Evolutionary conservation across 108 stramenopile genomes (phyloP).

Genomic region (Chaetoceros muelleri): DNA sequence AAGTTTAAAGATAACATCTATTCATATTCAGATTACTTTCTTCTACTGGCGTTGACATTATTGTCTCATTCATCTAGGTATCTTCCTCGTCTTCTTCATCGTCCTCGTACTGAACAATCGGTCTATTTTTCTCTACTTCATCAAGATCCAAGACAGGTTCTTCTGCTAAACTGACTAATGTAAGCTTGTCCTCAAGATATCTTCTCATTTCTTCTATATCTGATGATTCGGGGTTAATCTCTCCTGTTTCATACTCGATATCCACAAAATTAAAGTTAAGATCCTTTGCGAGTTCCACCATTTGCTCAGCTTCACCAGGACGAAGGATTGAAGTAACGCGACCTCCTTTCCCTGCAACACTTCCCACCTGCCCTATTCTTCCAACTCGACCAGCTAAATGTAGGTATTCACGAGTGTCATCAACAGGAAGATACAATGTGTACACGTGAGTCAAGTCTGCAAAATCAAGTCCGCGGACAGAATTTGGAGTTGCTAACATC

Average conservation of each 20-base stretch:
- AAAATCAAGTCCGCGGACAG: conserved; percentile 78
- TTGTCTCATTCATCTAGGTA: background rate
- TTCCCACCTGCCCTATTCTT: conserved; percentile 74
- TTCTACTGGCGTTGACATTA: too few relatives aligned
- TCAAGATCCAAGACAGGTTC: background rate
- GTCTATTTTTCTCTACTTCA: background rate
- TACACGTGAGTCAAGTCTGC: conserved; percentile 73
- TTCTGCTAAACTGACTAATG: conserved; percentile 16
- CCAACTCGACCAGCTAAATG: conserved; percentile 81
- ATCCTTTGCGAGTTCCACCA: conserved; percentile 47
- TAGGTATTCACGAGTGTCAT: conserved; percentile 79
- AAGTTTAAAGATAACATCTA: too few relatives aligned
- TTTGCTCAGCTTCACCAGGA: conserved; percentile 45
- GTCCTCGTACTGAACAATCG: background rate
- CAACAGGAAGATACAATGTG: conserved; percentile 62
- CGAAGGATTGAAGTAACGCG: conserved; percentile 59
- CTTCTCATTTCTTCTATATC: conserved; percentile 62
- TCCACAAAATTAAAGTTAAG: conserved; percentile 66
- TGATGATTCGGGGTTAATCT: conserved; percentile 17
- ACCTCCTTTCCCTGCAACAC: conserved; percentile 48
- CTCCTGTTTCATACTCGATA: conserved; percentile 28
- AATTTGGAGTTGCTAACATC: conserved; percentile 71
- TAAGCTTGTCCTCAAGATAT: conserved; percentile 59
- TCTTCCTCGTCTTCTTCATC: background rate
- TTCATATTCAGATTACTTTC: too few relatives aligned